Conservation (phyloP, 148 eudicot species). For the Amaranthus cruentus region DNA sequence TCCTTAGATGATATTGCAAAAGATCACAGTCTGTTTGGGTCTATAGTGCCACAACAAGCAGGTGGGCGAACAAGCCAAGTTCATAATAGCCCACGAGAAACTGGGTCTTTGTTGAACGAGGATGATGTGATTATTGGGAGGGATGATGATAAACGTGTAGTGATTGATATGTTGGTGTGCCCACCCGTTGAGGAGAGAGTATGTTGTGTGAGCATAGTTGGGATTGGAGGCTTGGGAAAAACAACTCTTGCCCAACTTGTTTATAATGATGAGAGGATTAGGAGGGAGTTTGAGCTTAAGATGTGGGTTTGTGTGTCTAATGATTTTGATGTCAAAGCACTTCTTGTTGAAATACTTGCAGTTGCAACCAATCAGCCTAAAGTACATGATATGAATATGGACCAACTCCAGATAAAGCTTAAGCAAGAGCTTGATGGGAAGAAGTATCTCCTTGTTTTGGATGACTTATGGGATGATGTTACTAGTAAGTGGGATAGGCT, state of each 20-base stretch:
- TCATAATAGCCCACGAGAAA: background rate
- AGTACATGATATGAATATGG: conserved; percentile 3
- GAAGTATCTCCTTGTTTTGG: conserved; percentile 31
- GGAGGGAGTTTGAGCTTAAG: conserved; percentile 15
- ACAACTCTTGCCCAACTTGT: conserved; percentile 30
- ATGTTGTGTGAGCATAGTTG: conserved; percentile 25
- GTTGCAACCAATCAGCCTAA: background rate
- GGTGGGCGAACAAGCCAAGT: background rate
- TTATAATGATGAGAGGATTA: conserved; percentile 17
- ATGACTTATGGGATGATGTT: conserved; percentile 32
- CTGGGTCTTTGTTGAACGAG: conserved; percentile 18
- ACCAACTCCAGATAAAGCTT: conserved; percentile 11
- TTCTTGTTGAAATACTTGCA: conserved; percentile 15
- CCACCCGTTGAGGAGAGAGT: background rate
- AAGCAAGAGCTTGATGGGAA: conserved; percentile 3
- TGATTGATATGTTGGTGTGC: background rate
- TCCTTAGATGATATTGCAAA: background rate
- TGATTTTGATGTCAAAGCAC: conserved; percentile 16
- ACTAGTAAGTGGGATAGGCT: conserved; percentile 11
- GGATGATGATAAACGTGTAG: conserved; percentile 6
- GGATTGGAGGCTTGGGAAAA: conserved; percentile 37
- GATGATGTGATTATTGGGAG: conserved; percentile 28
- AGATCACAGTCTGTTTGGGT: conserved; percentile 1
- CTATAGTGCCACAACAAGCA: background rate
- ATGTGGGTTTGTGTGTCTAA: conserved; percentile 33